Evolutionary conservation across 148 eudicot genomes (phyloP).

Genomic region (Spergularia bocconei): DNA sequence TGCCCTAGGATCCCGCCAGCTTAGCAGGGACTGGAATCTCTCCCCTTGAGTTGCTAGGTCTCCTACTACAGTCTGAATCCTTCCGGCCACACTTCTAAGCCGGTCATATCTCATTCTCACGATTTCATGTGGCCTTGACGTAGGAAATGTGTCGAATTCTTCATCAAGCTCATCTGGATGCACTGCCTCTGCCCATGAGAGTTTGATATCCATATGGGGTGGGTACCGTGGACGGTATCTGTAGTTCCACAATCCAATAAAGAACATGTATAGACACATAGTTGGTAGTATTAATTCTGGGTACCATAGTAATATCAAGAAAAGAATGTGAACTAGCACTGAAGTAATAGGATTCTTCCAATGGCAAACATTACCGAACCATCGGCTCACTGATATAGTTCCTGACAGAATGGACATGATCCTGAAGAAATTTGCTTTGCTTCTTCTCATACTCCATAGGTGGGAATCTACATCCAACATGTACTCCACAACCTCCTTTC

Average conservation of each 20-base stretch:
- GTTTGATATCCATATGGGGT: conserved; percentile 57
- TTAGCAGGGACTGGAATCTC: conserved; percentile 51
- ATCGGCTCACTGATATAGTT: conserved; percentile 43
- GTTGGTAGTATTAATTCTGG: conserved; percentile 59
- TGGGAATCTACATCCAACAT: conserved; percentile 68
- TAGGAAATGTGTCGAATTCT: conserved; percentile 58
- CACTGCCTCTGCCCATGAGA: conserved; percentile 63
- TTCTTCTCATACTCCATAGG: conserved; percentile 70
- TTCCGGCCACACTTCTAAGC: conserved; percentile 55
- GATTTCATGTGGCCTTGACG: conserved; percentile 42
- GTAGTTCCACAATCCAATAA: conserved; percentile 55
- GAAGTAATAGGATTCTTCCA: conserved; percentile 61
- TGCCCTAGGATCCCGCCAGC: conserved; percentile 64
- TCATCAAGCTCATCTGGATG: conserved; percentile 47
- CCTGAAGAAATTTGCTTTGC: conserved; percentile 68
- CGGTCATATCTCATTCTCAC: conserved; percentile 56
- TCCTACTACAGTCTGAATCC: conserved; percentile 46
- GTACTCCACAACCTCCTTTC: conserved; percentile 64
- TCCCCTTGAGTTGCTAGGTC: conserved; percentile 43
- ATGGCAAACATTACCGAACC: conserved; percentile 50
- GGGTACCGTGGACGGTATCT: conserved; percentile 51
- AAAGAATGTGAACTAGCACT: conserved; percentile 52
- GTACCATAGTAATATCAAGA: conserved; percentile 49
- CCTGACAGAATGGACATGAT: conserved; percentile 49
- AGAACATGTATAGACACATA: conserved; percentile 54